Evolutionary conservation across 208 protist species (phyloP), one percentile per base, ranked within the genome.

Genomic region (Leptomonas seymouri): DNA sequence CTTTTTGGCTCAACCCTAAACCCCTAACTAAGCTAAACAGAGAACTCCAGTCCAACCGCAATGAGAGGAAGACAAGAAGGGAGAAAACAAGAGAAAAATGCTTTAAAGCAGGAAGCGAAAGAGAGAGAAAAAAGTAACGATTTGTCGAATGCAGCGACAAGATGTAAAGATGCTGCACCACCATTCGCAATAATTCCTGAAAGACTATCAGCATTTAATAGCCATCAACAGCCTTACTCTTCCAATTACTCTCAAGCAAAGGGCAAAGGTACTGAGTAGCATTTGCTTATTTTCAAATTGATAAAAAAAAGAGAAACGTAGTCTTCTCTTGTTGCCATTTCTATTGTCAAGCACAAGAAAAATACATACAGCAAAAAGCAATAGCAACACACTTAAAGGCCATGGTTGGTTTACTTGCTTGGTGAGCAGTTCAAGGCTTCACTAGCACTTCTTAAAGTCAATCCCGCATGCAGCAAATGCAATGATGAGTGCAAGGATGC

Each of bases 361-460:
- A 62, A 12, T 48, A 62, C 9, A 9, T 3, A 9, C 16, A 25
- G 15, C 5, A 34, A 48, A 54, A 54, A 30, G 25, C 21, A 12
- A 39, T 39, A 12, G 34, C 23, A 14, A 56, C 56, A 20, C 21
- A 48, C 56, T 3, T 23, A 21, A 18, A 30, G 39, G 36, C 4
- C 23, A 48, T 34, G 53, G 20, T 23, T 65, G 44, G 30, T 53
- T 21, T 65, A 53, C 46, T 55, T 65, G 44, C 23, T 21, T n/a
- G 7, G 27, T 25, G 42, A 48, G 16, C 12, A 45, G 16, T 21
- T n/a, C 18, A 8, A 5, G 25, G 0, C 30, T 36, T 15, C 12
- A 3, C 54, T 64, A 86, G 61, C 88, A 93, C 62, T 90, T 88
- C 57, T 90, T 85, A 46, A 91, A 91, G 45, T 90, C 67, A 20